These are phyloP conservation scores for Penicillium lividum DNA, from an alignment of 495 filamentous ascomycete genomes.

Conservation along the genomic window DNA sequence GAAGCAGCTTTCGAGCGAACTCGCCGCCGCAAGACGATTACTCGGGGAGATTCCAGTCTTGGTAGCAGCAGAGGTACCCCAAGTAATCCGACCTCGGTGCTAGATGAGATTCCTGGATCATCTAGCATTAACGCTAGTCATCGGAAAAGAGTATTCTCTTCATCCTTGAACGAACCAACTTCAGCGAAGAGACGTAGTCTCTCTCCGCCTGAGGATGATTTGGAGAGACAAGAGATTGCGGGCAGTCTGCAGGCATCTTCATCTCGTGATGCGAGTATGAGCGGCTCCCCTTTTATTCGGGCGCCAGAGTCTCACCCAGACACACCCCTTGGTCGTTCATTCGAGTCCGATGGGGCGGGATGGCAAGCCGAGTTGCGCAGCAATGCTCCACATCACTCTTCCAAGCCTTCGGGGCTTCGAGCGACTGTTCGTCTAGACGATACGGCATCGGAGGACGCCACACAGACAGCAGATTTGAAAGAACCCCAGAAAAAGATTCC, in stretches of 20 bases:
- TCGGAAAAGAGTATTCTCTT: conserved; percentile 32
- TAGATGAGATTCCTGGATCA: conserved; percentile 4
- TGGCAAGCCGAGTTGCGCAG: conserved; percentile 26
- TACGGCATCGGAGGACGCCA: conserved; percentile 17
- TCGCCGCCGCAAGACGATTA: conserved; percentile 29
- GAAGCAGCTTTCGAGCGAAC: conserved; percentile 36
- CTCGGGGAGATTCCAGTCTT: conserved; percentile 27
- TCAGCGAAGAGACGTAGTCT: conserved; percentile 25
- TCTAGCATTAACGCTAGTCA: conserved; percentile 6
- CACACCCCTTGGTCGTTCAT: conserved; percentile 36
- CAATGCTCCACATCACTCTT: conserved; percentile 12
- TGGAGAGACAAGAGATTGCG: conserved; percentile 19
- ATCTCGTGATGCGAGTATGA: conserved; percentile 43
- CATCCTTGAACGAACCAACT: conserved; percentile 19
- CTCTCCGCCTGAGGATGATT: conserved; percentile 21
- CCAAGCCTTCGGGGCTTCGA: conserved; percentile 38
- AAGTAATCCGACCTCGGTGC: conserved; percentile 2
- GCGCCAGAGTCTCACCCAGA: conserved; percentile 32
- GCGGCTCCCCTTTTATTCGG: conserved; percentile 45
- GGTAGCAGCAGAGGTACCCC: conserved; percentile 28
- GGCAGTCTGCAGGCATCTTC: conserved; percentile 27
- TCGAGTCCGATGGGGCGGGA: conserved; percentile 38
- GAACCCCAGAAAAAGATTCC: conserved; percentile 48
- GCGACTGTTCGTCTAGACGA: conserved; percentile 30
- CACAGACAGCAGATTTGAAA: conserved; percentile 15